These are phyloP conservation scores for Plantago ovata DNA, from an alignment of 257 asterid genomes.

Conservation along the genomic window DNA sequence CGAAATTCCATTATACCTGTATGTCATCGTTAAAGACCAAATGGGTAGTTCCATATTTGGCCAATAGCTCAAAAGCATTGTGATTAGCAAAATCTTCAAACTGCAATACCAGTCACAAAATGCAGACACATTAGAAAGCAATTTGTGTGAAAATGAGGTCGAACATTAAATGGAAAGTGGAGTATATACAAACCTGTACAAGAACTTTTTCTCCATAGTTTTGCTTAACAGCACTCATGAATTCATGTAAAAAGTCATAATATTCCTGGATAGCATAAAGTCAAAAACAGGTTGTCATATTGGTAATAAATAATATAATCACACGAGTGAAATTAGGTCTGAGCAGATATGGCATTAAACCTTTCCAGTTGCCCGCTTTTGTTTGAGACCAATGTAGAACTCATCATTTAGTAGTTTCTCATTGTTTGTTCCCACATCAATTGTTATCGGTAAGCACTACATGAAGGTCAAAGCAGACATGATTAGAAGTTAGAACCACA, in stretches of 20 bases:
- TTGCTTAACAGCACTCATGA: conserved; percentile 91
- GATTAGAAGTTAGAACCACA: conserved; percentile 16
- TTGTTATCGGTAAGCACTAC: conserved; percentile 86
- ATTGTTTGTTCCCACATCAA: conserved; percentile 94
- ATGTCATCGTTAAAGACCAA: conserved; percentile 92
- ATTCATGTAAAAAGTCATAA: conserved; percentile 74
- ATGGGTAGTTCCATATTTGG: conserved; percentile 86
- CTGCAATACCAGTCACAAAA: conserved; percentile 32
- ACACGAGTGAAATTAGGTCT: conserved; percentile 7
- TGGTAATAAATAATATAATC: not conserved
- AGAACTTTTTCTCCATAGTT: conserved; percentile 94
- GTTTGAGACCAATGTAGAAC: conserved; percentile 90
- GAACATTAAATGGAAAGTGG: not conserved
- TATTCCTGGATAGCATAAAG: conserved; percentile 54
- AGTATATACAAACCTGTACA: conserved; percentile 58
- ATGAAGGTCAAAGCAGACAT: conserved; percentile 13
- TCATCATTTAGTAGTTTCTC: conserved; percentile 70
- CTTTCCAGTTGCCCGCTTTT: conserved; percentile 81
- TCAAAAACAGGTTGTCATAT: conserved; percentile 1
- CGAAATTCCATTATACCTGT: conserved; percentile 46
- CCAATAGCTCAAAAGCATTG: conserved; percentile 92
- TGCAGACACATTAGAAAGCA: conserved; percentile 12
- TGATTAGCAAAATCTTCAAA: conserved; percentile 96
- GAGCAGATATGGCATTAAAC: conserved; percentile 25
- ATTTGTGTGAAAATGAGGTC: conserved; percentile 2